phyloP scores from a whole-genome alignment of 2,329 filamentous ascomycete species.

The Microdochium bolleyi region DNA sequence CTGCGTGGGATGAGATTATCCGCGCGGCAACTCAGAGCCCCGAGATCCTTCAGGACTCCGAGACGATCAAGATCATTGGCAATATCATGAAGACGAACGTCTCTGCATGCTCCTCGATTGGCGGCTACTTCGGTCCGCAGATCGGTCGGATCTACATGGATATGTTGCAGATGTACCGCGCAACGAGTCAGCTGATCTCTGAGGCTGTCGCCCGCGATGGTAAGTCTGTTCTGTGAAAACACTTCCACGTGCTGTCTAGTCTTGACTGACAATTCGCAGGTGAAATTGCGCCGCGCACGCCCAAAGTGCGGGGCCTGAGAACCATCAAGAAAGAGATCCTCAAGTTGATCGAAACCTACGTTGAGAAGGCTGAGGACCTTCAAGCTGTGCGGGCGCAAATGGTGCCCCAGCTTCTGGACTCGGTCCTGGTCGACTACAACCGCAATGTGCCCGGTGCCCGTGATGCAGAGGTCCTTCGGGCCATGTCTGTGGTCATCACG shows the following conservation, averaged over 20 bases:
- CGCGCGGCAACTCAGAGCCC: slow-evolving; percentile 78
- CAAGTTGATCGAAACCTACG: slow-evolving; percentile 96
- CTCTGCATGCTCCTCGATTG: slow-evolving; percentile 93
- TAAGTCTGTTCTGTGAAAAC: slow-evolving; percentile 23
- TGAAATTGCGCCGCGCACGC: slow-evolving; percentile 93
- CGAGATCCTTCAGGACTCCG: slow-evolving; percentile 77
- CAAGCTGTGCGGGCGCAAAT: slow-evolving; percentile 90
- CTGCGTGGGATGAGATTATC: slow-evolving; percentile 94
- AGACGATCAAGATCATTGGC: slow-evolving; percentile 96
- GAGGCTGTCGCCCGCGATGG: slow-evolving; percentile 82
- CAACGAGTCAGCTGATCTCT: slow-evolving; percentile 92
- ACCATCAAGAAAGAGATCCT: slow-evolving; percentile 99
- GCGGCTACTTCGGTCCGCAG: slow-evolving; percentile 95
- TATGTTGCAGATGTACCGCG: slow-evolving; percentile 98
- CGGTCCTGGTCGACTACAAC: slow-evolving; percentile 92
- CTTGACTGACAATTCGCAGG: slow-evolving; percentile 40
- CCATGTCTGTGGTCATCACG: slow-evolving; percentile 95
- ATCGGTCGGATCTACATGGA: slow-evolving; percentile 96
- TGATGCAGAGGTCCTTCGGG: slow-evolving; percentile 92
- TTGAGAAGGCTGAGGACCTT: slow-evolving; percentile 94
- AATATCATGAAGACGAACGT: slow-evolving; percentile 99
- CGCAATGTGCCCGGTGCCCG: slow-evolving; percentile 92
- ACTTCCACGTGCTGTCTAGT: slow-evolving; percentile 7
- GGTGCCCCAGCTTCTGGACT: slow-evolving; percentile 91
- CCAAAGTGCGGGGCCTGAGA: slow-evolving; percentile 85